A percentile compares a stretch with the other conserved stretches of the same genome.
Evolutionary conservation across 441 rosid species (phyloP).

Genomic region (Isatis lusitanica): DNA sequence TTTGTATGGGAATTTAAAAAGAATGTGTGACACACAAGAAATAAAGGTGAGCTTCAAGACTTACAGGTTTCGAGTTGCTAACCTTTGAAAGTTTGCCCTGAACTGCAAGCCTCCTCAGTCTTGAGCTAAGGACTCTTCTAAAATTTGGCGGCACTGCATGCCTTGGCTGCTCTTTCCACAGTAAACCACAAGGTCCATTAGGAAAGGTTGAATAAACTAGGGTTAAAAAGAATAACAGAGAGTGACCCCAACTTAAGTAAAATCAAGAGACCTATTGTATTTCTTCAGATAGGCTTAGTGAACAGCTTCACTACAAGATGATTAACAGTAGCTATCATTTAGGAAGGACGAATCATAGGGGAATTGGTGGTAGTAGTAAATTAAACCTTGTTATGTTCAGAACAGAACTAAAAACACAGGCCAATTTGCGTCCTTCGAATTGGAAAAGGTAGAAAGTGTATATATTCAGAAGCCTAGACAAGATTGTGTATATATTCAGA

Average conservation of each 20-base stretch:
- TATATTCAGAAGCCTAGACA: too few species aligned
- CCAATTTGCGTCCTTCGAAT: neutral
- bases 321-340: neutral
- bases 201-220: neutral
- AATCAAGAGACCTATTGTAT: neutral
- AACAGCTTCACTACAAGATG: conserved; percentile 3
- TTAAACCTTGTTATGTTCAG: neutral
- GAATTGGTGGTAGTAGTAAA: neutral
- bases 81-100: conserved; percentile 76
- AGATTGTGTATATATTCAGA: neutral
- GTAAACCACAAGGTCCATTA: neutral
- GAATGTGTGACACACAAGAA: neutral
- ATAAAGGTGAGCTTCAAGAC: conserved; percentile 5
- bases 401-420: neutral
- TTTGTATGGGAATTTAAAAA: neutral
- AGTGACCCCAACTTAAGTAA: conserved; percentile 19
- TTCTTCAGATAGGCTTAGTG: neutral
- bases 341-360: neutral
- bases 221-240: neutral
- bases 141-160: conserved; percentile 62
- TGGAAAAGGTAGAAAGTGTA: neutral
- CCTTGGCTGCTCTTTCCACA: conserved; percentile 56
- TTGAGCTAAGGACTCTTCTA: conserved; percentile 65
- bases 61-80: conserved; percentile 34
- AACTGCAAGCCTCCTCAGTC: conserved; percentile 70